A percentile compares a stretch with the other conserved stretches of the same genome.
Evolutionary conservation across 108 stramenopile genomes (phyloP).

Genomic region (Epithemia pelagica): DNA sequence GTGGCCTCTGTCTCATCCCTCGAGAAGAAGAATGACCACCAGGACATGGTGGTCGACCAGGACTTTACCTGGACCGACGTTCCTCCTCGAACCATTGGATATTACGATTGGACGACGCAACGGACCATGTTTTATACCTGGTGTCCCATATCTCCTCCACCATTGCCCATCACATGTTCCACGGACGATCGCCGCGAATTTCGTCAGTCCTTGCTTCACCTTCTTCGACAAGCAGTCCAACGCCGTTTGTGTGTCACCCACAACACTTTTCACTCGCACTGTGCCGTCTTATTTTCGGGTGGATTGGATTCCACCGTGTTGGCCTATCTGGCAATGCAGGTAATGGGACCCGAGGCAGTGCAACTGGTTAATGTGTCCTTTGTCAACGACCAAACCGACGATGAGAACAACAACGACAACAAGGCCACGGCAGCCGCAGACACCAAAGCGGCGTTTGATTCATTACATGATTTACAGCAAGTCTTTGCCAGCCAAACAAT

Average conservation of each 20-base stretch:
- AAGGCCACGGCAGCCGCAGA: slow-evolving; percentile 46
- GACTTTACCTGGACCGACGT: background rate
- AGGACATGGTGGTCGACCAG: background rate
- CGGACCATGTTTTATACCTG: background rate
- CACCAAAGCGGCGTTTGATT: slow-evolving; percentile 77
- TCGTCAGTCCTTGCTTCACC: background rate
- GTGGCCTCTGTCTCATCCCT: background rate
- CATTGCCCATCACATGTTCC: background rate
- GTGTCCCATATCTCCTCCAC: background rate
- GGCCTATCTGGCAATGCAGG: slow-evolving; percentile 77
- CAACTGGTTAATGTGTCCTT: slow-evolving; percentile 86
- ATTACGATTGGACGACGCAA: background rate
- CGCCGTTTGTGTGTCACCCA: background rate
- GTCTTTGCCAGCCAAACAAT: slow-evolving; percentile 49
- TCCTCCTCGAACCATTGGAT: background rate
- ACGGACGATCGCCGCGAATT: background rate
- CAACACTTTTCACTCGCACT: background rate
- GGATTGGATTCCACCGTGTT: slow-evolving; percentile 93
- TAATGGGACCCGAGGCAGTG: slow-evolving; percentile 34
- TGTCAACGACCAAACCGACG: slow-evolving; percentile 14
- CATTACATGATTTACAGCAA: slow-evolving; percentile 49
- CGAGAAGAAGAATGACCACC: background rate
- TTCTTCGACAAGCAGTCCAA: background rate
- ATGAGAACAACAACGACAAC: background rate
- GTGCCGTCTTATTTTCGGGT: slow-evolving; percentile 91